A percentile compares a stretch with the other conserved stretches of the same genome.
Conservation (phyloP, 2,329 filamentous ascomycete species). For the Alternaria hordeiaustralica region DNA sequence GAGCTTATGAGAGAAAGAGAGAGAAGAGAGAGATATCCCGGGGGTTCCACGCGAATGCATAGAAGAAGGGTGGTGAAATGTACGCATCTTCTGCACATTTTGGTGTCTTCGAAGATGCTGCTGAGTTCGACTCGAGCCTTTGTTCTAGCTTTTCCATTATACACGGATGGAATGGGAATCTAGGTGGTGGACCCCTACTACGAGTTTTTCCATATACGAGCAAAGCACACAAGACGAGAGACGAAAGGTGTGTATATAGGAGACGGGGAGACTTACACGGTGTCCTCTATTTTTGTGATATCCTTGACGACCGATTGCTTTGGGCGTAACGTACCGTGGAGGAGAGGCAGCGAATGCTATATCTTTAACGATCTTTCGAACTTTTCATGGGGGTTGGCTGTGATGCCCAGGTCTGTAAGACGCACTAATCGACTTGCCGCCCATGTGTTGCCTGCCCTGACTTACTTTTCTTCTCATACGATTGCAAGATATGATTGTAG, state of each 20-base stretch:
- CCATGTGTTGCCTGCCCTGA: too few species aligned
- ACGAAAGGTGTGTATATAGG: constrained; percentile 15
- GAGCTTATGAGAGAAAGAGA: constrained; percentile 38
- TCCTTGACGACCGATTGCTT: constrained; percentile 13
- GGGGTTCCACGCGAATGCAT: constrained; percentile 10
- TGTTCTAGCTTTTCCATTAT: too few species aligned
- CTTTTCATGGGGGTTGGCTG: too few species aligned
- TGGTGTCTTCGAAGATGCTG: not conserved
- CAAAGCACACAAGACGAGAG: constrained; percentile 2
- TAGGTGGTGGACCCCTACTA: too few species aligned
- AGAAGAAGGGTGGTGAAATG: not conserved
- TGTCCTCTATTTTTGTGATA: constrained; percentile 7
- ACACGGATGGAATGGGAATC: not conserved
- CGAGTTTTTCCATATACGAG: too few species aligned
- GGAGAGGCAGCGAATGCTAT: constrained; percentile 14
- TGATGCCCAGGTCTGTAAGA: too few species aligned
- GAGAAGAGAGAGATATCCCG: constrained; percentile 38
- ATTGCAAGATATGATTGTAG: accelerated
- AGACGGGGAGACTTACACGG: not conserved
- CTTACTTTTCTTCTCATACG: too few species aligned
- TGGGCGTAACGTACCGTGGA: not conserved
- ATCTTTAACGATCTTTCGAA: not conserved
- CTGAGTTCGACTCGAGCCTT: constrained; percentile 5
- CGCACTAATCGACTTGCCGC: too few species aligned
- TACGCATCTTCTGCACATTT: constrained; percentile 11